A percentile compares a stretch with the other conserved stretches of the same genome.
Evolutionary conservation across 768 basidiomycete species (phyloP).

Genomic region (Lactarius hatsudake): DNA sequence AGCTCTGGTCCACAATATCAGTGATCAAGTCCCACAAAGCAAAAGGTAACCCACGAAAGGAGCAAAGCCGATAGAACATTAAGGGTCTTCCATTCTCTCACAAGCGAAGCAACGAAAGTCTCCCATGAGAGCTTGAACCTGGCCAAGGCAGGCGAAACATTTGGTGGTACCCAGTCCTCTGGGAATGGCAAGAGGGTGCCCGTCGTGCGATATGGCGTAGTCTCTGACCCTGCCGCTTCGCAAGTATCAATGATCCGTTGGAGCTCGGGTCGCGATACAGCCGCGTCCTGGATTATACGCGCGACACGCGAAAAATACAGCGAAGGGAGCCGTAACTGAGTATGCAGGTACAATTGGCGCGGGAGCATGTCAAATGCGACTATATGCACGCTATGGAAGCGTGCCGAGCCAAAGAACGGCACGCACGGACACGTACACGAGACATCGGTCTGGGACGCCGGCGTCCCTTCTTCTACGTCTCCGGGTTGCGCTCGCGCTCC

Average conservation of each 20-base stretch:
- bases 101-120: conserved; percentile 62
- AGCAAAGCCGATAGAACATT: conserved; percentile 71
- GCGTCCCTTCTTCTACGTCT: not conserved
- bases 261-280: conserved; percentile 73
- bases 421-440: conserved; percentile 25
- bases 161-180: conserved; percentile 40
- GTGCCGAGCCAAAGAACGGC: conserved; percentile 17
- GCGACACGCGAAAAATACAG: conserved; percentile 80
- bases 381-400: conserved; percentile 24
- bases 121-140: conserved; percentile 71
- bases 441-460: conserved; percentile 1
- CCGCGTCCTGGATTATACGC: conserved; percentile 72
- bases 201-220: not conserved
- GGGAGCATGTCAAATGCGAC: conserved; percentile 41
- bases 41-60: conserved; percentile 9
- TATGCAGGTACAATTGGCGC: conserved; percentile 43
- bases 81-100: conserved; percentile 72
- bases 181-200: conserved; percentile 33
- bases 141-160: conserved; percentile 60
- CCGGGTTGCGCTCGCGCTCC: conserved; percentile 4
- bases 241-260: conserved; percentile 39
- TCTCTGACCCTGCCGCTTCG: conserved; percentile 7
- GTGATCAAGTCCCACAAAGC: not conserved
- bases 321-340: conserved; percentile 68
- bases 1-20: conserved; percentile 43